These are phyloP conservation scores for Mucor circinelloides DNA, from an alignment of 371 early-diverging fungal genomes.

Conservation along the genomic window DNA sequence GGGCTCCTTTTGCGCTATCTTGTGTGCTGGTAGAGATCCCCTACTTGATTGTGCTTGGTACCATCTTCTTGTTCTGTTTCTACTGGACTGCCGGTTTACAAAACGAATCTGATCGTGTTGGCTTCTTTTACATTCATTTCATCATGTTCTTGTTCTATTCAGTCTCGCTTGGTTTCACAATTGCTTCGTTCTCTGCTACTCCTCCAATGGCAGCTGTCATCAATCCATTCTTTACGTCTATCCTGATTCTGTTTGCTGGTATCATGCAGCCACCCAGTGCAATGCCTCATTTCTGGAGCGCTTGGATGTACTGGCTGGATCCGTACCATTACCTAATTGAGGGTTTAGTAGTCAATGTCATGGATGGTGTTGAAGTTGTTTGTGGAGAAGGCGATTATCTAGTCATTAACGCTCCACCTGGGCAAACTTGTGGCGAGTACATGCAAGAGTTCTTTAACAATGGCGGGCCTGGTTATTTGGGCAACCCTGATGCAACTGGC, in stretches of 20 bases:
- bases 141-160: conserved; percentile 65
- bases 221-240: conserved; percentile 72
- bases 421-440: conserved; percentile 67
- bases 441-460: conserved; percentile 51
- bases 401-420: conserved; percentile 58
- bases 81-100: conserved; percentile 80
- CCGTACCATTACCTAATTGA: conserved; percentile 78
- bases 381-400: conserved; percentile 58
- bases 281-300: conserved; percentile 77
- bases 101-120: conserved; percentile 46
- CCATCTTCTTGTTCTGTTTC: conserved; percentile 61
- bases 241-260: conserved; percentile 74
- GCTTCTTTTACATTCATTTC: conserved; percentile 66
- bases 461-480: conserved; percentile 59
- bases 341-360: conserved; percentile 70
- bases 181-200: conserved; percentile 46
- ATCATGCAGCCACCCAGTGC: conserved; percentile 62
- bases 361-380: conserved; percentile 51
- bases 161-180: conserved; percentile 63
- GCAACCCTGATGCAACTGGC: conserved; percentile 46
- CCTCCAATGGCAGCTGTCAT: conserved; percentile 73
- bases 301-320: conserved; percentile 78
- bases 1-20: conserved; percentile 60
- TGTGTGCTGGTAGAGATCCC: conserved; percentile 63
- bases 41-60: conserved; percentile 50